Conservation (phyloP, 805 yeast species). For the Suhomyces xylopsoci region DNA sequence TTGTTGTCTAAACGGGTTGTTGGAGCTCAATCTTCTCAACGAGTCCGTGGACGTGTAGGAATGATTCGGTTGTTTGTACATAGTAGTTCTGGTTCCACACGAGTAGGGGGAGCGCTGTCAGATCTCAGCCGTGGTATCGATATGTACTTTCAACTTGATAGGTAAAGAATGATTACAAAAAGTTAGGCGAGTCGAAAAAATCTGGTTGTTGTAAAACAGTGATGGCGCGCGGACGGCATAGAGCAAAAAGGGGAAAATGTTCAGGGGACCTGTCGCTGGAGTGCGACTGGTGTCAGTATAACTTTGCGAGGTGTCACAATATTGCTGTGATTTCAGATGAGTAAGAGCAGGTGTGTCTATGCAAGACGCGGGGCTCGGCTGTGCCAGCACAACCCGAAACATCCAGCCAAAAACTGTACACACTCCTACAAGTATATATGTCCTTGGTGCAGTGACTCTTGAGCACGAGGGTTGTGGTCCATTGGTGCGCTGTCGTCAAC, state of each 20-base stretch:
- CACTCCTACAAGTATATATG: too few relatives aligned
- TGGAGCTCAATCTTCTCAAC: constrained; percentile 52
- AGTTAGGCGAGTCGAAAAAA: constrained; percentile 1
- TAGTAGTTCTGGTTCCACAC: constrained; percentile 5
- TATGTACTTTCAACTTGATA: not conserved
- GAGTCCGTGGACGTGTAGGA: constrained; percentile 34
- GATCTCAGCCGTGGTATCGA: not conserved
- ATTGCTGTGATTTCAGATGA: not conserved
- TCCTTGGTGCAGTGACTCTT: too few relatives aligned
- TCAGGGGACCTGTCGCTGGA: not conserved
- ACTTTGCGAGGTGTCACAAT: not conserved
- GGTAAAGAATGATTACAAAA: not conserved
- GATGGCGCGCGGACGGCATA: constrained; percentile 1
- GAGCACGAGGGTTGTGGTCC: not conserved
- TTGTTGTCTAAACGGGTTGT: constrained; percentile 63
- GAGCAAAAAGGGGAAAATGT: not conserved
- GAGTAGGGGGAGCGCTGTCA: not conserved
- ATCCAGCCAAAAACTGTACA: too few relatives aligned
- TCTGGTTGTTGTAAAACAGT: constrained; percentile 3
- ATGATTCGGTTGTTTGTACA: constrained; percentile 43
- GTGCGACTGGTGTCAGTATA: not conserved
- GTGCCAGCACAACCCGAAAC: not conserved
- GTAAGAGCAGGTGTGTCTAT: not conserved
- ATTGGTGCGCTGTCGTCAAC: not conserved
- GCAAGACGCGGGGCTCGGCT: not conserved